These are phyloP conservation scores for Mallotus repandus DNA, from an alignment of 441 rosid species.

Conservation along the genomic window DNA sequence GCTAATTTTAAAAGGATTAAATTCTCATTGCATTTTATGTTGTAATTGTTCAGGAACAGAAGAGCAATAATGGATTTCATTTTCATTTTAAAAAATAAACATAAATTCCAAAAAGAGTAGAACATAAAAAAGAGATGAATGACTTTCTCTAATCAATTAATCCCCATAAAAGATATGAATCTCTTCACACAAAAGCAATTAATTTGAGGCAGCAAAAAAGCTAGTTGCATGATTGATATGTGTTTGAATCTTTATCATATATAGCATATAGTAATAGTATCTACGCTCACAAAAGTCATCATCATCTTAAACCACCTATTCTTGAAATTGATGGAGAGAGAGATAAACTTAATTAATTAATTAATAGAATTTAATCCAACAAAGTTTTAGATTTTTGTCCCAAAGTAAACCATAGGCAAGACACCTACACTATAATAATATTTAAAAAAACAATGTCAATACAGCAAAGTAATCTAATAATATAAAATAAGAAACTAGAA, in stretches of 20 bases:
- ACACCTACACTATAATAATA: not conserved
- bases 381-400: not conserved
- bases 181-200: no score
- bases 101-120: no score
- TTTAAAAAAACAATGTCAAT: conserved; percentile 11
- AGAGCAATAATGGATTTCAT: no score
- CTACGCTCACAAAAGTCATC: not conserved
- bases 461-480: not conserved
- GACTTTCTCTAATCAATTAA: no score
- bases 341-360: not conserved
- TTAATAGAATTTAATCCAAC: not conserved
- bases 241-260: not conserved
- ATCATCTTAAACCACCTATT: not conserved
- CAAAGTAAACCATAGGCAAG: not conserved
- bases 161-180: no score
- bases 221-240: no score
- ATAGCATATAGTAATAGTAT: not conserved
- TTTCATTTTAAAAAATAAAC: no score
- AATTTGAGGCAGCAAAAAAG: no score
- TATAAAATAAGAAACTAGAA: not conserved
- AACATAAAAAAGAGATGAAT: no score
- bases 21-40: no score
- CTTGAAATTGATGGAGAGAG: not conserved
- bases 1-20: no score
- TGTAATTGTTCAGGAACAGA: no score